Conservation (phyloP, 805 yeast genomes). For the Candida sanyiensis region DNA sequence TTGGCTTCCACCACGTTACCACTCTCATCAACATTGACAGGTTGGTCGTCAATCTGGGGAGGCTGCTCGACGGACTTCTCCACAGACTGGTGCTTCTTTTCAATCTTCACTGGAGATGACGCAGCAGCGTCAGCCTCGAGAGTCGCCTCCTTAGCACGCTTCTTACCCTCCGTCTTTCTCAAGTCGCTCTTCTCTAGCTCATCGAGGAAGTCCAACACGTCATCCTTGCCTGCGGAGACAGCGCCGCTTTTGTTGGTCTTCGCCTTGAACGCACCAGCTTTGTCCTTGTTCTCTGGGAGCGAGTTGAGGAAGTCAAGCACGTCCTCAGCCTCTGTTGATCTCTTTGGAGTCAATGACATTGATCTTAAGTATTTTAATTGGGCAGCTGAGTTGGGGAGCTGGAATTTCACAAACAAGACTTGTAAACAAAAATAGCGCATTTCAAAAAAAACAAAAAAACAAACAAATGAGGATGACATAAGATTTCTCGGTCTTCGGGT, state of each 20-base stretch:
- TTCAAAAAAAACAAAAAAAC: too few species aligned
- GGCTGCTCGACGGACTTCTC: constrained; percentile 6
- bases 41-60: constrained; percentile 21
- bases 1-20: constrained; percentile 10
- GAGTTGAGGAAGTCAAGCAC: constrained; percentile 77
- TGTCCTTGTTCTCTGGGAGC: constrained; percentile 49
- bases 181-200: constrained; percentile 49
- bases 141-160: not conserved
- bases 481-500: too few species aligned
- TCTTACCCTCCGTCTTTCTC: constrained; percentile 8
- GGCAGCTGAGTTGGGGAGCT: too few species aligned
- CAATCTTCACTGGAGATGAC: constrained; percentile 18
- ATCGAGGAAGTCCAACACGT: constrained; percentile 44
- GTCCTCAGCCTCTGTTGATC: constrained; percentile 56
- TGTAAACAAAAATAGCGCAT: too few species aligned
- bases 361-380: too few species aligned
- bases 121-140: constrained; percentile 8
- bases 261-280: constrained; percentile 13
- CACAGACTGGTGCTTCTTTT: constrained; percentile 18
- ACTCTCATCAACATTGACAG: constrained; percentile 16
- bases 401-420: too few species aligned
- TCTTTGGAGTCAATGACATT: constrained; percentile 25
- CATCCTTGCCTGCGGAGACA: constrained; percentile 29
- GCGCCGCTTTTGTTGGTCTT: constrained; percentile 37
- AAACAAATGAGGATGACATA: too few species aligned